Base-by-base conservation (phyloP, 306 rosid species). In the Dalbergia oliveri region DNA sequence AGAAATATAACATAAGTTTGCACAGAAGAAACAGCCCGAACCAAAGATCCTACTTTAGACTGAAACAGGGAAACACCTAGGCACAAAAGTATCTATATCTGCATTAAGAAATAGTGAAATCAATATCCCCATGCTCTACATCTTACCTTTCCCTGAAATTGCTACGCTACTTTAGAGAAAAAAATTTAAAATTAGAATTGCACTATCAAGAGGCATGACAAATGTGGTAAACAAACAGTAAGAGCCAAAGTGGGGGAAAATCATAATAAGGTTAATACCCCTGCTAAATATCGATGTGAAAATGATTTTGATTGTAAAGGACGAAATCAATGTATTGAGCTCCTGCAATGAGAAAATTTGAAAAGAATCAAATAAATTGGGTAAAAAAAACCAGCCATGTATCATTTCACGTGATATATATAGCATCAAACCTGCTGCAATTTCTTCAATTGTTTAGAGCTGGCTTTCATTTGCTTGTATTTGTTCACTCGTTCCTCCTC, bases 271-370 rank as follows among this genome's bases (percentile, higher is more conserved):
- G 9, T 64, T 13, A 34, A 83, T 94, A 95, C 96, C 94, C 99
- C 97, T 3, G 98, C 94, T 84, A 91, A 83, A 83, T 93, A 93
- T 51, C 97, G 98, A 78, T 82, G 94, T 16, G 98, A 93, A 83
- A 95, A 91, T 47, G 94, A 72, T 81, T 88, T 90, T 43, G 97
- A 93, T 75, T 93, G 99, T 64, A 95, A 76, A 7, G 99, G 99
- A 11, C 76, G 94, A 95, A 82, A 93, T 88, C 88, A 95, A 80
- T 35, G 41, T 68, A 5, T 82, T 86, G 83, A 95, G 93, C 88
- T 91, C 98, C 97, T 94, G 97, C 83, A 81, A 58, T 51, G 62
- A 76, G 76, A 35, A 73, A 75, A 66, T 53, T 41, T 15, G 78
- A 41, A 61, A 69, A 50, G 49, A 80, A 31, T 59, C 59, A 56